Conservation (phyloP, 2,329 filamentous ascomycete genomes). For the Celoporthe dispersa region DNA sequence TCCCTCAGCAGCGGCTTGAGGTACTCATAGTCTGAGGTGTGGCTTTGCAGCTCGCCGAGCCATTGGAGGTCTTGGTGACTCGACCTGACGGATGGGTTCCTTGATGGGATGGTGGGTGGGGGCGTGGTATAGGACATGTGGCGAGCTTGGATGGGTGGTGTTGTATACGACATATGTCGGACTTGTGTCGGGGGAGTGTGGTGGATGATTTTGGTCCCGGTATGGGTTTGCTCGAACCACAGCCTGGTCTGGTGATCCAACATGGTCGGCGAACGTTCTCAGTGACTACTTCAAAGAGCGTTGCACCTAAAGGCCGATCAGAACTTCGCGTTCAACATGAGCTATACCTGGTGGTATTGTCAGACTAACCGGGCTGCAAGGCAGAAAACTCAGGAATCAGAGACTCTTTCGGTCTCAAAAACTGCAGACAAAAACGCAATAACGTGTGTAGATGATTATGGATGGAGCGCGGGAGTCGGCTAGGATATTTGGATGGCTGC, state of each 20-base stretch:
- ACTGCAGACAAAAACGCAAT: background rate
- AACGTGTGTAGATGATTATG: background rate
- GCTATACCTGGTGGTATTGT: background rate
- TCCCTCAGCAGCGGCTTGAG: conserved; percentile 10
- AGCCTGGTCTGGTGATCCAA: conserved; percentile 1
- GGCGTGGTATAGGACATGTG: conserved; percentile 1
- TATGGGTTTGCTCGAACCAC: conserved; percentile 1
- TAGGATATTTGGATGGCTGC: background rate
- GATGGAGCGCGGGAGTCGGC: background rate
- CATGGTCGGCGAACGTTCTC: background rate
- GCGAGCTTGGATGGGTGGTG: background rate
- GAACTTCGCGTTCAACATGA: background rate
- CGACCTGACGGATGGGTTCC: background rate
- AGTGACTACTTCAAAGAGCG: background rate
- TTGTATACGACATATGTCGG: background rate
- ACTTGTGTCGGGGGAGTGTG: conserved; percentile 3
- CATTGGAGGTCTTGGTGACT: conserved; percentile 1
- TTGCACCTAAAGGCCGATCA: background rate
- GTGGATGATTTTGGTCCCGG: background rate
- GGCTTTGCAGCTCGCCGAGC: conserved; percentile 13
- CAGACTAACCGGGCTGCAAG: background rate
- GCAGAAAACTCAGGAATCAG: background rate
- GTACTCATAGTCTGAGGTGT: conserved; percentile 6
- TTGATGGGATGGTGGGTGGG: background rate
- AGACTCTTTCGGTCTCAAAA: background rate